Conservation (phyloP, 768 basidiomycete genomes). For the Terana coerulea region DNA sequence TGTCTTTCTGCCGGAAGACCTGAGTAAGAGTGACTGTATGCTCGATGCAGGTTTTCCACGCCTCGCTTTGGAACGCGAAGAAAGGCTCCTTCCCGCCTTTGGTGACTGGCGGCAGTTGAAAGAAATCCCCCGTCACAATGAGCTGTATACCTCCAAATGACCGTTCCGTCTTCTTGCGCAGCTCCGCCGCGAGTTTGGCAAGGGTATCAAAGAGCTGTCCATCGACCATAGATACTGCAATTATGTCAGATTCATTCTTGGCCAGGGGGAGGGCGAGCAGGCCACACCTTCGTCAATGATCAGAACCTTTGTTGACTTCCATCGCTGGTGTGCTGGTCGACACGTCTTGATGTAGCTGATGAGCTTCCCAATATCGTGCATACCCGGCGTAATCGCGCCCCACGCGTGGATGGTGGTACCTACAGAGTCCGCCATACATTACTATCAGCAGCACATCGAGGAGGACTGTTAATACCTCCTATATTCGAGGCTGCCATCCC, state of each 20-base stretch:
- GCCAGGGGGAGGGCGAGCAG: slow-evolving; percentile 36
- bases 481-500: slow-evolving; percentile 71
- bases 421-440: no score
- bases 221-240: slow-evolving; percentile 76
- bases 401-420: slow-evolving; percentile 60
- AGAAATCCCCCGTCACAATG: slow-evolving; percentile 45
- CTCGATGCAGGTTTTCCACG: slow-evolving; percentile 55
- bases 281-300: slow-evolving; percentile 56
- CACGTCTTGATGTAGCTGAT: slow-evolving; percentile 48
- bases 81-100: slow-evolving; percentile 40
- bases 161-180: slow-evolving; percentile 44
- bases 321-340: slow-evolving; percentile 50
- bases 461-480: slow-evolving; percentile 46
- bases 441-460: no score
- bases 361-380: slow-evolving; percentile 42
- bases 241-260: not conserved
- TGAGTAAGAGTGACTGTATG: slow-evolving; percentile 62
- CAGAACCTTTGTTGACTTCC: slow-evolving; percentile 54
- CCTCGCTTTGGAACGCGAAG: slow-evolving; percentile 64
- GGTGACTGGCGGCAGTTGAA: slow-evolving; percentile 58
- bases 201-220: slow-evolving; percentile 59
- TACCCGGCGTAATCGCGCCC: slow-evolving; percentile 56
- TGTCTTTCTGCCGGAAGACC: slow-evolving; percentile 75
- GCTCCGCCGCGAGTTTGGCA: slow-evolving; percentile 43
- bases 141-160: slow-evolving; percentile 59